Evolutionary conservation across 2,329 filamentous ascomycete genomes (phyloP), one percentile per base, ranked within the genome.

Genomic region (Endoconidiophora polonica): DNA sequence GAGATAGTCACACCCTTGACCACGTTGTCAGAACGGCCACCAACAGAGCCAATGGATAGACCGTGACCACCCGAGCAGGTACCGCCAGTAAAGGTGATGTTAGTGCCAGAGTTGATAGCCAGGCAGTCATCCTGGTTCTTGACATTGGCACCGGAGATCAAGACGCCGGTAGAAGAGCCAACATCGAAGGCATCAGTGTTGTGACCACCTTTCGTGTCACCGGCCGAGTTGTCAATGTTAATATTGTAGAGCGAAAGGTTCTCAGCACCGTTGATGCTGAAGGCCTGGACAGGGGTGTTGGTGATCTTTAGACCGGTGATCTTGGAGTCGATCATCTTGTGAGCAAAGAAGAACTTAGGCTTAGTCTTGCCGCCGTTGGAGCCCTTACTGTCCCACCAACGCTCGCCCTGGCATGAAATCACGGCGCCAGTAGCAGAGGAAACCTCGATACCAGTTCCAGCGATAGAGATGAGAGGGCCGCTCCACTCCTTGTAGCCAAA

Each of bases 401-500:
- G 60, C 7, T 67, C 58, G 36, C 77, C 76, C 38, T 73, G 67
- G 50, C 74, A 73, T 57, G 82, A 66, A 47, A 82, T 69, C 16
- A 54, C 66, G 67, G 50, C 50, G 18, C 72, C 77, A 1, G 63
- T 56, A 20, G 70, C 70, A 44, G 73, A 74, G 6, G 66, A 66
- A 38, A 81, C 66, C 24, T 67, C 68, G 56, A 81, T 68, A 54
- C 67, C 65, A 36, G 62, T 72, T 39, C 79, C 80, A 1, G 72
- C 72, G 54, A 83, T 66, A 24, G 70, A 69, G 57, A 84, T 69
- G 12, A 84, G 66, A 42, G 79, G 79, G 0, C 80, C 79, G 1
- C 61, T 60, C 79, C 79, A 83, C 57, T 79, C 73, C 55, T 74
- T 66, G 64, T 81, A 82, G 18, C 68, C 79, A 58, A 79, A 84